Base-by-base conservation (phyloP, 495 filamentous ascomycete genomes). In the Trichoderma asperelloides region DNA sequence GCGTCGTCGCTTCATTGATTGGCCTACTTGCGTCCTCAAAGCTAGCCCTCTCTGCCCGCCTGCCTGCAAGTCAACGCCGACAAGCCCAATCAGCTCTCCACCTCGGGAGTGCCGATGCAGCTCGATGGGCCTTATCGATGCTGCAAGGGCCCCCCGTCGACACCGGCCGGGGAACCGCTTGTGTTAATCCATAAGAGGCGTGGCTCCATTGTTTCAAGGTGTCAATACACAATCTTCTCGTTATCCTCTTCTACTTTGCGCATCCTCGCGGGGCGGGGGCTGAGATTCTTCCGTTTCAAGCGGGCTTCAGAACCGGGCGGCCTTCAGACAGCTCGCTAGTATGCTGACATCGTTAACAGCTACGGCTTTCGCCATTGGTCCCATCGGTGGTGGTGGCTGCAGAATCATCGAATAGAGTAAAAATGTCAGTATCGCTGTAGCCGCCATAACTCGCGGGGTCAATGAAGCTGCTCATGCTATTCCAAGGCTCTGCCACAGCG, bases 91-190 rank as follows among this genome's bases (percentile, higher is more conserved):
- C 55, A 28, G 55, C 55, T 60, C 55, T 60, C 55, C 55, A 60
- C 55, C 55, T 60, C 55, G 55, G 55, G 55, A 60, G 55, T 60
- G 55, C 55, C 55, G 55, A 60, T 60, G 55, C 55, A 60, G 55
- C 55, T 30, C 49, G 25, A 60, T 28, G 55, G 55, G 27, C 55
- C 55, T 60, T 60, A 60, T 60, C 55, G 55, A 25, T 0, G 55
- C 55, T 60, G 55, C 55, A 28, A 60, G 55, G 55, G 55, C 23
- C 25, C 55, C 55, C 16, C 25, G 55, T 60, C 55, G 16, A 27
- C 55, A 30, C 55, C 27, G 16, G 23, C 55, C 55, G 51, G 64
- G 69, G 67, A 72, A 71, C 69, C 65, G 69, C 68, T 70, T 39
- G 68, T 69, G 64, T 13, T 67, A 6, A 40, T 65, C 43, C 55